These are phyloP conservation scores for Kregervanrija pseudodelftensis DNA, from an alignment of 805 yeast genomes.

Conservation along the genomic window DNA sequence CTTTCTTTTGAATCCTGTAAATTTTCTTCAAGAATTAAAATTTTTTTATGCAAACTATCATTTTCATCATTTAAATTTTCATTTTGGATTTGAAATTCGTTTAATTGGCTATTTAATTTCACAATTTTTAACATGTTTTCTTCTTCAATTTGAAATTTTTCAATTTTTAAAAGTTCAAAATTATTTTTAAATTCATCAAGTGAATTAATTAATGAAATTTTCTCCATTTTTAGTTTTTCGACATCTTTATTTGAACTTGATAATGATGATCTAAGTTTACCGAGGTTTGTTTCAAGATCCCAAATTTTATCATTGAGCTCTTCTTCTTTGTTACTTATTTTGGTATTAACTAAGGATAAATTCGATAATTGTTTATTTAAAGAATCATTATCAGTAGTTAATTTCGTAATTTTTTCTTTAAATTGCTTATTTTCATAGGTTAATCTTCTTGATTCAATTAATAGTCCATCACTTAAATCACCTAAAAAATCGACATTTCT, in stretches of 20 bases:
- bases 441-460: conserved; percentile 62
- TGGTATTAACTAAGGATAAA: conserved; percentile 25
- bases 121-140: conserved; percentile 32
- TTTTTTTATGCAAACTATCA: conserved; percentile 43
- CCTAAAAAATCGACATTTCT: conserved; percentile 62
- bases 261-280: conserved; percentile 35
- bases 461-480: conserved; percentile 64
- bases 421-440: conserved; percentile 54
- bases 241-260: conserved; percentile 34
- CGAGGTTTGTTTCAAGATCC: conserved; percentile 54
- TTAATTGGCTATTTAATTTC: conserved; percentile 35
- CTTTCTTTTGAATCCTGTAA: conserved; percentile 9
- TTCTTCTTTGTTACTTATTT: conserved; percentile 36
- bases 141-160: conserved; percentile 32
- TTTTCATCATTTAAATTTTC: conserved; percentile 64
- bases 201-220: conserved; percentile 15
- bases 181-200: conserved; percentile 35
- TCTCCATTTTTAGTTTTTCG: conserved; percentile 32
- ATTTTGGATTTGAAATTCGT: conserved; percentile 43
- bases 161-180: conserved; percentile 38
- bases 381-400: conserved; percentile 35
- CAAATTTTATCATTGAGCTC: conserved; percentile 55
- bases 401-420: conserved; percentile 34
- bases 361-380: conserved; percentile 31
- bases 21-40: conserved; percentile 17